Conservation (phyloP, 768 basidiomycete genomes). For the Trametes sanguinea region DNA sequence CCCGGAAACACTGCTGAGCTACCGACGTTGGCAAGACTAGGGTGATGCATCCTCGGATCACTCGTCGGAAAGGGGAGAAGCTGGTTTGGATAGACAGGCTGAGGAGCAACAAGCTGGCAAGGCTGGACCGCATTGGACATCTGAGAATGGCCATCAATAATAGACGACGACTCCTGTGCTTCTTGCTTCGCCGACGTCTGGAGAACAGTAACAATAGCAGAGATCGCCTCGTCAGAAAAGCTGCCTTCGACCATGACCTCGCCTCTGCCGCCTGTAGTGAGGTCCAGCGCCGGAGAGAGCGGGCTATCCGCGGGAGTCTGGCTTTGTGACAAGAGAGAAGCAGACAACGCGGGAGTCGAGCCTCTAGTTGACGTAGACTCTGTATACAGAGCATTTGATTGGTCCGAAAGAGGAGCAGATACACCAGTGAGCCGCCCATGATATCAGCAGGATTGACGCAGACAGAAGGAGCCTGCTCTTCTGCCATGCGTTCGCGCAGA, state of each 20-base stretch:
- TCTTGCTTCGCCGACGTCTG: slow-evolving; percentile 20
- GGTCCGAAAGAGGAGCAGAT: not conserved
- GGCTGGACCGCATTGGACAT: not conserved
- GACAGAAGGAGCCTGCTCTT: slow-evolving; percentile 20
- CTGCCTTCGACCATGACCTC: not conserved
- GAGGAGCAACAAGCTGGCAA: slow-evolving; percentile 5
- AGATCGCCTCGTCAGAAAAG: slow-evolving; percentile 29
- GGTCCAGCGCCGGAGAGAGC: not conserved
- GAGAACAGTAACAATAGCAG: slow-evolving; percentile 31
- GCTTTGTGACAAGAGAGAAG: not conserved
- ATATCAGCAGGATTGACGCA: slow-evolving; percentile 46
- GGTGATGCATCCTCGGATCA: slow-evolving; percentile 3
- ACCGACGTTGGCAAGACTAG: not conserved
- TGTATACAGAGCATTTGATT: not conserved
- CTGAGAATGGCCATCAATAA: not conserved
- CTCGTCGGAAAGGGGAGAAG: not conserved
- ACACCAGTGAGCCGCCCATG: slow-evolving; percentile 23
- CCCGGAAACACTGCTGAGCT: not conserved
- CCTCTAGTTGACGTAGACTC: not conserved
- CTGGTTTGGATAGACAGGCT: slow-evolving; percentile 11
- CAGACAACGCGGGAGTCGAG: not conserved
- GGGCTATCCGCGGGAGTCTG: not conserved
- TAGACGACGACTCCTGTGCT: not conserved
- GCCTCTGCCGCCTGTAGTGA: not conserved
- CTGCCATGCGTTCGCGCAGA: slow-evolving; percentile 33